Base-by-base conservation (phyloP, 441 rosid genomes). In the Theobroma grandiflorum region DNA sequence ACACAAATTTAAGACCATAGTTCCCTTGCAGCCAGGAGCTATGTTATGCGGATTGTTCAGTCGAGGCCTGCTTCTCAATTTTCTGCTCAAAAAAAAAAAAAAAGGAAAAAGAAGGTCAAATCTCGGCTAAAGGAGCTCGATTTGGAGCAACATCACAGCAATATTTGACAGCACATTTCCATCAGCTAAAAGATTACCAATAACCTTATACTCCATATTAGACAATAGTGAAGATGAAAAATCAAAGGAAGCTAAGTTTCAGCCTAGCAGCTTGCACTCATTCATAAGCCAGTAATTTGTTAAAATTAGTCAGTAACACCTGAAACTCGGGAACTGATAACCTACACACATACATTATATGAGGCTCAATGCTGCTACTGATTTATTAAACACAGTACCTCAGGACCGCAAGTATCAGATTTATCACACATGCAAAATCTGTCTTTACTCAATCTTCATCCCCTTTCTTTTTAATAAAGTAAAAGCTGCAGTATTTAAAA, bases 21-120 rank as follows among this genome's bases (percentile, higher is more conserved):
- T 45, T 26, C n/a, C 57, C 62, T 9, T 22, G 72, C 71, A 75
- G 38, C 49, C 8, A 15, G 22, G 5, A 49, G 16, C 33, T 43
- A 42, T 62, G 65, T 86, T 88, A 87, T 67, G 89, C 15, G 45
- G 88, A 65, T 84, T 82, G 80, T 74, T 83, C 88, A 6, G 69
- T 58, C 10, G 87, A 55, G 43, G 26, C 86, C 66, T 83, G 79
- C 86, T 85, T 74, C 66, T 90, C 84, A 18, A 68, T 75, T 86
- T 90, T 87, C 90, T 90, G 93, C 82, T 73, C 31, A 26, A 26
- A 26, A 26, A 26, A 26, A 26, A 26, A 26, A 26, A 26, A 0
- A 26, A 52, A 52, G 35, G 78, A 80, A 78, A 6, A 6, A 14
- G 61, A 35, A 2, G 8, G 14, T 8, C n/a, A 35, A 57, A 64